These are phyloP conservation scores for Ambrosia hybrid DNA, from an alignment of 140 eudicot genomes.

Conservation along the genomic window DNA sequence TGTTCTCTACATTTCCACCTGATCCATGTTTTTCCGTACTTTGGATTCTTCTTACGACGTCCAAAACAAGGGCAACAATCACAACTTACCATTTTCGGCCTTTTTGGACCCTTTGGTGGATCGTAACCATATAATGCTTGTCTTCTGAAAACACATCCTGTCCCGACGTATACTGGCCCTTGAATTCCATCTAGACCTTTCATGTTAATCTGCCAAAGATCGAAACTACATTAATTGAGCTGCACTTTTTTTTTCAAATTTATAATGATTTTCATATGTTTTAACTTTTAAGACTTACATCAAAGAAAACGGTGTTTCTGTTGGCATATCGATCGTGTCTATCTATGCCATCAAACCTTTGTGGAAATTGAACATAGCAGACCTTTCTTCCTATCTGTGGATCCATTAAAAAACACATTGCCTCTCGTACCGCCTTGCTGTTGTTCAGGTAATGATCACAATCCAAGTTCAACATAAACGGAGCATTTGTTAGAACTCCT, in stretches of 20 bases:
- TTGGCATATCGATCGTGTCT: slow-evolving; percentile 91
- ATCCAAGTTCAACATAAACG: slow-evolving; percentile 98
- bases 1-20: slow-evolving; percentile 49
- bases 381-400: slow-evolving; percentile 93
- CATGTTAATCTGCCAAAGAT: slow-evolving; percentile 80
- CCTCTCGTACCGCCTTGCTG: slow-evolving; percentile 94
- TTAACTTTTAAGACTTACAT: slow-evolving; percentile 68
- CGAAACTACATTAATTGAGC: not conserved
- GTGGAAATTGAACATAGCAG: slow-evolving; percentile 94
- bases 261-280: not conserved
- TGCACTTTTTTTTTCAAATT: not conserved
- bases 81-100: slow-evolving; percentile 97
- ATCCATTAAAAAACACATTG: slow-evolving; percentile 98
- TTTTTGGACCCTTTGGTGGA: slow-evolving; percentile 93
- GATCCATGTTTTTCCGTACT: slow-evolving; percentile 55
- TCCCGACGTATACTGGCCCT: slow-evolving; percentile 97
- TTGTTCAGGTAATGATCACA: slow-evolving; percentile 98
- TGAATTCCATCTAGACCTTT: slow-evolving; percentile 96
- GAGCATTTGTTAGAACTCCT: slow-evolving; percentile 96
- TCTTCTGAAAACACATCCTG: slow-evolving; percentile 97
- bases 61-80: slow-evolving; percentile 98
- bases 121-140: slow-evolving; percentile 95
- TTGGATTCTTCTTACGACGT: slow-evolving; percentile 69
- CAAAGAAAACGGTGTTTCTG: slow-evolving; percentile 96
- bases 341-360: slow-evolving; percentile 95